These are phyloP conservation scores for Eucalyptus coolabah DNA, from an alignment of 345 rosid genomes.

Conservation along the genomic window DNA sequence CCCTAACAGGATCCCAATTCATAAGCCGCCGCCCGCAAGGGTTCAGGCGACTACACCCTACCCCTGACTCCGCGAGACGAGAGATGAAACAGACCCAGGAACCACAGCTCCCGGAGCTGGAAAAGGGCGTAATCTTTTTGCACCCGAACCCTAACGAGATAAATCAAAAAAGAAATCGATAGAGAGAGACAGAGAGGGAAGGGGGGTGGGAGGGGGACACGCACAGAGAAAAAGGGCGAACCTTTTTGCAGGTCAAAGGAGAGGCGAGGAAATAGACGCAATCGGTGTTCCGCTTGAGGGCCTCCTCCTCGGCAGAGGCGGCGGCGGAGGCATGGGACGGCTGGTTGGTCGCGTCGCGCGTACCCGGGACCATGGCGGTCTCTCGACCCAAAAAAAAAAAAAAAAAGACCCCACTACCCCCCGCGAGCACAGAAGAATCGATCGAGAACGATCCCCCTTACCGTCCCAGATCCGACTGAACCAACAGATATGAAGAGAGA, in stretches of 20 bases:
- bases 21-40: neutral
- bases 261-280: conserved; percentile 95
- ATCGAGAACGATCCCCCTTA: neutral
- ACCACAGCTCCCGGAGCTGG: neutral
- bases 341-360: conserved; percentile 17
- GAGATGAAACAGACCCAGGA: neutral
- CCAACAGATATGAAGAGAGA: neutral
- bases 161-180: neutral
- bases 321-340: conserved; percentile 18
- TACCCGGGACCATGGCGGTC: conserved; percentile 45
- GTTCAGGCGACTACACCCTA: neutral
- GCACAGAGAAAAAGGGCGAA: neutral
- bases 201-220: neutral
- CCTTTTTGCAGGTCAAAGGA: conserved; percentile 98
- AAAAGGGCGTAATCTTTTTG: neutral
- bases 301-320: conserved; percentile 58
- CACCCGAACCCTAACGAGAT: neutral
- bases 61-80: neutral
- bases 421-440: neutral
- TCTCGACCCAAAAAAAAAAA: neutral
- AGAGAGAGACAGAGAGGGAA: neutral
- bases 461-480: neutral
- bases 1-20: neutral
- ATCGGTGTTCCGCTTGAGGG: conserved; percentile 85
- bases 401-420: neutral